A percentile compares a stretch with the other conserved stretches of the same genome.
Conservation (phyloP, 495 filamentous ascomycete genomes). For the Arthonia radiata region DNA sequence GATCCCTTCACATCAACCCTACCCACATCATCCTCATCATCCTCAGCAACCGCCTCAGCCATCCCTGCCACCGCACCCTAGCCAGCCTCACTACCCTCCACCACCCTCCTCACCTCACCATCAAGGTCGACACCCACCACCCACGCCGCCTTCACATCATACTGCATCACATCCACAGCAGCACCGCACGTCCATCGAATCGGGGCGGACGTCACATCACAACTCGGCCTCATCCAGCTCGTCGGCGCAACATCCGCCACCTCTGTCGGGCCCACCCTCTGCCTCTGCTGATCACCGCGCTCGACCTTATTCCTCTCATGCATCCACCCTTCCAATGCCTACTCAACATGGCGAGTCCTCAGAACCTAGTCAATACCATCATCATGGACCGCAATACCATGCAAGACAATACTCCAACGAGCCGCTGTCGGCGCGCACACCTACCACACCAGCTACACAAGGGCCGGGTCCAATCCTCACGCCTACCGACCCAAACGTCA, state of each 20-base stretch:
- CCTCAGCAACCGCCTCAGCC: constrained; percentile 2
- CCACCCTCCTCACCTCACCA: constrained; percentile 4
- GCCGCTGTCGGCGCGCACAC: too few relatives aligned
- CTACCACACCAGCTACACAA: too few relatives aligned
- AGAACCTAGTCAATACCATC: too few relatives aligned
- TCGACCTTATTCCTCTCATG: constrained; percentile 4
- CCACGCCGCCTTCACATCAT: constrained; percentile 2
- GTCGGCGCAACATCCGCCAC: not conserved
- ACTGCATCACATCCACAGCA: constrained; percentile 3
- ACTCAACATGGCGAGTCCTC: too few relatives aligned
- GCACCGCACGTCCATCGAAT: too few relatives aligned
- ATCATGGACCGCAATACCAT: too few relatives aligned
- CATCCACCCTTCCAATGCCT: too few relatives aligned
- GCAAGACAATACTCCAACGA: too few relatives aligned
- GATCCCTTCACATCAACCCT: too few relatives aligned
- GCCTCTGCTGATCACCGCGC: constrained; percentile 3
- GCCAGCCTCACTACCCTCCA: constrained; percentile 4
- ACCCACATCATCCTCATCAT: constrained; percentile 4
- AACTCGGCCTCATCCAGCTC: too few relatives aligned
- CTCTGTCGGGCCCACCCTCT: constrained; percentile 1
- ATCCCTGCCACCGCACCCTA: constrained; percentile 1
- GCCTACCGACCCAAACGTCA: too few relatives aligned
- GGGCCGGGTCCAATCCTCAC: too few relatives aligned
- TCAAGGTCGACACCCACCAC: constrained; percentile 4
- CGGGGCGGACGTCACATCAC: constrained; percentile 1